Conservation (phyloP, 805 yeast species). For the Candida multigemmis region DNA sequence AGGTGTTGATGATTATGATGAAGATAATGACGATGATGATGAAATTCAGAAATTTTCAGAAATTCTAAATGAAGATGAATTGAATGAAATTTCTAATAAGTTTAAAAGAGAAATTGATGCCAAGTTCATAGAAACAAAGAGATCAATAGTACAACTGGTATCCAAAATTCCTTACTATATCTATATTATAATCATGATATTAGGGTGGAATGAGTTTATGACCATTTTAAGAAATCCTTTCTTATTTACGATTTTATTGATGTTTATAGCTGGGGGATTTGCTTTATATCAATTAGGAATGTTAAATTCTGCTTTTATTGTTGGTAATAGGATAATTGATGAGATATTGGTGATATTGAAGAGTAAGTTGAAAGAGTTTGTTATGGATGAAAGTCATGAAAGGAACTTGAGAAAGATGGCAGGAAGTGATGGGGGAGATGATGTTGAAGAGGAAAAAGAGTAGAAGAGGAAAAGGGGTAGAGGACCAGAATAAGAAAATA, state of each 20-base stretch:
- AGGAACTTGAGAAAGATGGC: constrained; percentile 9
- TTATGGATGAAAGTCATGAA: constrained; percentile 41
- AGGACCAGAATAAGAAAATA: neutral
- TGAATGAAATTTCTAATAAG: constrained; percentile 44
- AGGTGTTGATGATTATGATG: constrained; percentile 7
- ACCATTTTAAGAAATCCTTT: constrained; percentile 80
- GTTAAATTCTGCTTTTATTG: constrained; percentile 64
- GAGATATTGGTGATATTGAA: constrained; percentile 52
- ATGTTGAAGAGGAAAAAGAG: constrained; percentile 8
- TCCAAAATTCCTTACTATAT: constrained; percentile 82
- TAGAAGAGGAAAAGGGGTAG: constrained; percentile 5
- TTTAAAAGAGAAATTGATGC: constrained; percentile 74
- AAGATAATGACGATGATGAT: constrained; percentile 16
- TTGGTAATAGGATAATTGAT: constrained; percentile 47
- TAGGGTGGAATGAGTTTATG: constrained; percentile 96
- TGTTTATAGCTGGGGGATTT: constrained; percentile 53
- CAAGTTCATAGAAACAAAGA: constrained; percentile 76
- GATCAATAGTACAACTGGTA: constrained; percentile 70
- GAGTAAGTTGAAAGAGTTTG: constrained; percentile 47
- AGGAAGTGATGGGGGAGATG: constrained; percentile 5
- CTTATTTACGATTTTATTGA: constrained; percentile 53
- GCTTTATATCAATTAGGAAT: constrained; percentile 62
- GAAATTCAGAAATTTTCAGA: constrained; percentile 39
- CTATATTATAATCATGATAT: constrained; percentile 57
- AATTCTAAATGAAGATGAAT: constrained; percentile 49